These are phyloP conservation scores for Polytrichum commune DNA, from an alignment of 225 moss, liverwort and hornwort species.

Conservation along the genomic window DNA sequence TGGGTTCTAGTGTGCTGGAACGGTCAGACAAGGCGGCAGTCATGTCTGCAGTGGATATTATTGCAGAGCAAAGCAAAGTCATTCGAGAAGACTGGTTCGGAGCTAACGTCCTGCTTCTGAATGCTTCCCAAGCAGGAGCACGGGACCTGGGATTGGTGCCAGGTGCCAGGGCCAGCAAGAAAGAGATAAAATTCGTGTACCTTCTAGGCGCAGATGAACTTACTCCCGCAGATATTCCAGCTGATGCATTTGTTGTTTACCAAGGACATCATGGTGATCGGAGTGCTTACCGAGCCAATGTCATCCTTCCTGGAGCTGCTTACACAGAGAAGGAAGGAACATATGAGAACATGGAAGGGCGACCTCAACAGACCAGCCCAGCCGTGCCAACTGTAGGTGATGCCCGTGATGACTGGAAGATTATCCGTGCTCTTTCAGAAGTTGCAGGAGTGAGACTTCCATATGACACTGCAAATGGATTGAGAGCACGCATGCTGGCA, in stretches of 20 bases:
- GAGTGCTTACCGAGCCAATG: conserved; percentile 86
- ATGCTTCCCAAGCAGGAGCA: conserved; percentile 90
- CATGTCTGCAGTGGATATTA: conserved; percentile 70
- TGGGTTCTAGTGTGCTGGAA: conserved; percentile 74
- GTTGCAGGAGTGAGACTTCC: conserved; percentile 76
- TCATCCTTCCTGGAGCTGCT: conserved; percentile 84
- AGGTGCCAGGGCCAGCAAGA: conserved; percentile 71
- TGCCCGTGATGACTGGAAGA: conserved; percentile 96
- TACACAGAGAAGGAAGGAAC: conserved; percentile 94
- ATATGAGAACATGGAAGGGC: conserved; percentile 85
- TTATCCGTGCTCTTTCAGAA: conserved; percentile 82
- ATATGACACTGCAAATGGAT: conserved; percentile 66
- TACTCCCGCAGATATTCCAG: conserved; percentile 74
- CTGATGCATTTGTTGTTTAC: conserved; percentile 86
- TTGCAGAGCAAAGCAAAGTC: conserved; percentile 56
- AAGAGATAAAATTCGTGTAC: conserved; percentile 66
- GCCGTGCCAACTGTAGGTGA: conserved; percentile 95
- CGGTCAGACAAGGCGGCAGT: conserved; percentile 71
- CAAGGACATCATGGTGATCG: conserved; percentile 97
- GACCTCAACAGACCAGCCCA: conserved; percentile 70
- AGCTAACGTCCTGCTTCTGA: conserved; percentile 77
- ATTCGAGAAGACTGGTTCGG: conserved; percentile 92
- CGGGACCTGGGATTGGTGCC: conserved; percentile 83
- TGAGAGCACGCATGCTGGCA: conserved; percentile 81
- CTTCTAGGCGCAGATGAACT: conserved; percentile 88